A percentile compares a stretch with the other conserved stretches of the same genome.
These are phyloP conservation scores for Karstenula rhodostoma DNA, from an alignment of 2,329 filamentous ascomycete species.

Conservation along the genomic window DNA sequence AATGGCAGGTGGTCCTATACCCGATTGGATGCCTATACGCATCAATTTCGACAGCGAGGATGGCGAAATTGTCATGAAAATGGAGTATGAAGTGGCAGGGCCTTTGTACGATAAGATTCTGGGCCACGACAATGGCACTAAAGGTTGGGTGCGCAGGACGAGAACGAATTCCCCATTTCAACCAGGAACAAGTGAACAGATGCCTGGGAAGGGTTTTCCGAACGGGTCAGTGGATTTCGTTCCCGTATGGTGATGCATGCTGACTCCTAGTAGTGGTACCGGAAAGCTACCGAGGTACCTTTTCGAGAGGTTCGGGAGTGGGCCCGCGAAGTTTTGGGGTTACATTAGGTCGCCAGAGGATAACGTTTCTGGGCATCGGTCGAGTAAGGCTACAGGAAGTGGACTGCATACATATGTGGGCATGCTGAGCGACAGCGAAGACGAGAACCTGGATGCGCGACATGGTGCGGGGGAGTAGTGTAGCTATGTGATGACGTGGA, in stretches of 20 bases:
- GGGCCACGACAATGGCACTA: not conserved
- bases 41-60: constrained; percentile 39
- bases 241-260: not conserved
- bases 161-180: constrained; percentile 1
- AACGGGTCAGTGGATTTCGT: not conserved
- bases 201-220: constrained; percentile 9
- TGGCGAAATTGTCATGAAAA: constrained; percentile 39
- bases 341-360: not conserved
- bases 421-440: not conserved
- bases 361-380: not conserved
- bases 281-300: not conserved
- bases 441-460: not conserved
- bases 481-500: too few relatives aligned
- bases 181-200: not conserved
- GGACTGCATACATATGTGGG: not conserved
- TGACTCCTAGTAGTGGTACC: not conserved
- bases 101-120: constrained; percentile 20
- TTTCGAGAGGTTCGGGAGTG: not conserved
- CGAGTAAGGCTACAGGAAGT: not conserved
- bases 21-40: constrained; percentile 38
- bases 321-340: not conserved
- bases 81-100: constrained; percentile 27
- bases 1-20: constrained; percentile 37
- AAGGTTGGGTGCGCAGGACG: constrained; percentile 17
- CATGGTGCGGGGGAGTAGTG: too few relatives aligned